These are phyloP conservation scores for Blastobotrys capitulatus DNA, from an alignment of 1,139 yeast genomes.

Conservation along the genomic window DNA sequence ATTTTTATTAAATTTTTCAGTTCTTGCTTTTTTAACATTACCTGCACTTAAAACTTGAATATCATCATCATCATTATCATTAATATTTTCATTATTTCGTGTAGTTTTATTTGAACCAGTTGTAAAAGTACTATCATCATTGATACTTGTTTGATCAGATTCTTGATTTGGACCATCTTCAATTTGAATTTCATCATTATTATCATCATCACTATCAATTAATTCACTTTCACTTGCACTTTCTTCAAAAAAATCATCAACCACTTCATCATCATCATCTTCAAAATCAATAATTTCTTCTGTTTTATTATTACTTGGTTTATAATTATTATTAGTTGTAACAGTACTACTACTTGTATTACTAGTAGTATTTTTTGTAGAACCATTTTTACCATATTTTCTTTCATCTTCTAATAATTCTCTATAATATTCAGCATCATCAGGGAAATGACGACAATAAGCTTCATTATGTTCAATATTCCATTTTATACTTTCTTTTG, in stretches of 20 bases:
- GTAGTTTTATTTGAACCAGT: neutral
- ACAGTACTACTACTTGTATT: neutral
- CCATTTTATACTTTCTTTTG: conserved; percentile 56
- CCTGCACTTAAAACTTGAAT: neutral
- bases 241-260: neutral
- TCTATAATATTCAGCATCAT: conserved; percentile 10
- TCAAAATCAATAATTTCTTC: neutral
- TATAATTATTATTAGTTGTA: neutral
- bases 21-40: neutral
- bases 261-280: neutral
- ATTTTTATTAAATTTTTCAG: neutral
- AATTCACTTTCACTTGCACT: neutral
- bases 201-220: neutral
- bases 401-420: conserved; percentile 4
- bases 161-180: neutral
- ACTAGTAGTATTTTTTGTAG: neutral
- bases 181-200: neutral
- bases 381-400: neutral
- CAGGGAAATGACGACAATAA: conserved; percentile 6
- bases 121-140: neutral
- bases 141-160: too few relatives aligned
- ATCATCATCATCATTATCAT: neutral
- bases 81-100: neutral
- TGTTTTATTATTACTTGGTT: neutral
- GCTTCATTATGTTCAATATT: conserved; percentile 34